These are phyloP conservation scores for Pyrus pyrifolia DNA, from an alignment of 306 rosid genomes.

Conservation along the genomic window DNA sequence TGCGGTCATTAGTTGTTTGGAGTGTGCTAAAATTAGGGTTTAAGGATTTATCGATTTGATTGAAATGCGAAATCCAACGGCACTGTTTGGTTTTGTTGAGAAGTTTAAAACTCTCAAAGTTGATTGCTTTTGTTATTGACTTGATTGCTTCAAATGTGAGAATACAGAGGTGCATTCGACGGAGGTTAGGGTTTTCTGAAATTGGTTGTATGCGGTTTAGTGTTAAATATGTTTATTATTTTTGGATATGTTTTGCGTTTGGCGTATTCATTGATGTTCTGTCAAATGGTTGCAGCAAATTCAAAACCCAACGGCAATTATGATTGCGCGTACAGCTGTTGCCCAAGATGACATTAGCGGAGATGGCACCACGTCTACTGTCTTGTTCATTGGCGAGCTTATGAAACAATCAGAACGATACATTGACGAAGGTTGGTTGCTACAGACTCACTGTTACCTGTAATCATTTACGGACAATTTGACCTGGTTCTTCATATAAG, in stretches of 20 bases:
- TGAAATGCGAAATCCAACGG: neutral
- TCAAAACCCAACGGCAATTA: conserved; percentile 95
- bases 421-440: conserved; percentile 72
- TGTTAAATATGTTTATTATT: neutral
- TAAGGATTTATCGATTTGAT: neutral
- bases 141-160: too few species aligned
- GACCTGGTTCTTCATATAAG: neutral
- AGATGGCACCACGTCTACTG: conserved; percentile 96
- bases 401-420: conserved; percentile 92
- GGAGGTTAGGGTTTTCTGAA: neutral
- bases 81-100: neutral
- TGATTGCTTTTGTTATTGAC: neutral
- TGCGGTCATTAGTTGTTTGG: neutral
- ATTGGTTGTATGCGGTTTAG: neutral
- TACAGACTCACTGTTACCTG: neutral
- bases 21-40: neutral
- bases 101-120: neutral
- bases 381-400: conserved; percentile 89
- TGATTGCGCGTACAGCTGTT: conserved; percentile 96
- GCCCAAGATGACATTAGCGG: conserved; percentile 96
- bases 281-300: conserved; percentile 60
- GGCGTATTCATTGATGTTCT: neutral
- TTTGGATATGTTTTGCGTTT: neutral
- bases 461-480: neutral
- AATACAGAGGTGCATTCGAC: neutral